Percentiles rank a stretch among this genome's conserved stretches.
phyloP scores from a whole-genome alignment of 2,329 filamentous ascomycete genomes.

The Botrytis hyacinthi region DNA sequence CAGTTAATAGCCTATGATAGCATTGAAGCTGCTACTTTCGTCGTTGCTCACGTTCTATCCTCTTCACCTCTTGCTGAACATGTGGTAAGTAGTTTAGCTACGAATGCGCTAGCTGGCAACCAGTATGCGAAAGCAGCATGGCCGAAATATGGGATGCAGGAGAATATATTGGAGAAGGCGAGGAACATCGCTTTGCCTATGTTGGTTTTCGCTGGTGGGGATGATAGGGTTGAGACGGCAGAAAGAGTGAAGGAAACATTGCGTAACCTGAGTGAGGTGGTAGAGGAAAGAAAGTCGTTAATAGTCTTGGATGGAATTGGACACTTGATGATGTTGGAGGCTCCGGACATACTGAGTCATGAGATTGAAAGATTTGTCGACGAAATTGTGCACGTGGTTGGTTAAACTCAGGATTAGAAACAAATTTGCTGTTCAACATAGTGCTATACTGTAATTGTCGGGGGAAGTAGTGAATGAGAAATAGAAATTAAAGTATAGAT shows the following conservation, averaged over 20 bases:
- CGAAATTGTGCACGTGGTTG: background rate
- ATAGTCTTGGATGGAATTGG: slow-evolving; percentile 26
- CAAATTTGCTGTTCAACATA: background rate
- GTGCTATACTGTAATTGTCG: background rate
- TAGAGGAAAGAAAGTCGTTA: slow-evolving; percentile 18
- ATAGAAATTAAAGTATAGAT: background rate
- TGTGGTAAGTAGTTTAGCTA: slow-evolving; percentile 25
- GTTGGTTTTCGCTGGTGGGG: slow-evolving; percentile 37
- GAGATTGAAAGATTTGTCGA: slow-evolving; percentile 7
- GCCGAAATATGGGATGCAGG: slow-evolving; percentile 40
- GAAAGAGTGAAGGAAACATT: slow-evolving; percentile 37
- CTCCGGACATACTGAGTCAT: slow-evolving; percentile 15
- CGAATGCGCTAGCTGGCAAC: slow-evolving; percentile 38
- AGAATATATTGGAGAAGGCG: slow-evolving; percentile 36
- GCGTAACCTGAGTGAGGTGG: slow-evolving; percentile 23
- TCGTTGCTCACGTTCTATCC: slow-evolving; percentile 39
- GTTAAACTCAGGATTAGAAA: background rate
- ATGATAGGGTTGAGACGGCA: slow-evolving; percentile 40
- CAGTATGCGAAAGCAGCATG: slow-evolving; percentile 39
- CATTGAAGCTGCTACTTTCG: slow-evolving; percentile 37
- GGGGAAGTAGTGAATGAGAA: background rate
- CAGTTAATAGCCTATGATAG: slow-evolving; percentile 40
- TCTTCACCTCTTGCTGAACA: slow-evolving; percentile 23
- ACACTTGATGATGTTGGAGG: slow-evolving; percentile 28
- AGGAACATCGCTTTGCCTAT: slow-evolving; percentile 29